Conservation (phyloP, 805 yeast genomes). For the Cyberlindnera lachancei region DNA sequence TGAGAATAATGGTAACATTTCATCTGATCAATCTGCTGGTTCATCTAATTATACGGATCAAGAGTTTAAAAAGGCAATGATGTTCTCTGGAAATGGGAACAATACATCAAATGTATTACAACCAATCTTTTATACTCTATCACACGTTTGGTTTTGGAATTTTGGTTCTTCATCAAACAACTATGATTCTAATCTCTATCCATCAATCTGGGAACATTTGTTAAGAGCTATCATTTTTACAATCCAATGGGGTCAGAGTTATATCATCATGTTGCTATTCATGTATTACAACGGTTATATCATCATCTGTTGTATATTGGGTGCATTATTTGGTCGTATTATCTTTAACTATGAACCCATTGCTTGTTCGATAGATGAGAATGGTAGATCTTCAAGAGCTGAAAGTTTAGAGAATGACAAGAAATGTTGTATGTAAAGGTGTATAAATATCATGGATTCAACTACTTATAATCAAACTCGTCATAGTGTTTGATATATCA, state of each 20-base stretch:
- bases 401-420: conserved; percentile 26
- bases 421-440: conserved; percentile 27
- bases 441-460: too few species aligned
- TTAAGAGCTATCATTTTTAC: conserved; percentile 43
- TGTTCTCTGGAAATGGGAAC: conserved; percentile 12
- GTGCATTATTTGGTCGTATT: conserved; percentile 52
- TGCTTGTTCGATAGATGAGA: too few species aligned
- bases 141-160: conserved; percentile 23
- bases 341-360: conserved; percentile 43
- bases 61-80: conserved; percentile 7
- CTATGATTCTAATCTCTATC: conserved; percentile 25
- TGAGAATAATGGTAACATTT: conserved; percentile 3
- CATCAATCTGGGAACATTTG: conserved; percentile 43
- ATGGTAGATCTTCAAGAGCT: conserved; percentile 13
- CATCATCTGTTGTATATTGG: conserved; percentile 53
- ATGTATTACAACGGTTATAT: conserved; percentile 72
- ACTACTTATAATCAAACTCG: too few species aligned
- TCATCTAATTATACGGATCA: conserved; percentile 4
- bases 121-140: conserved; percentile 21
- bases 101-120: conserved; percentile 9
- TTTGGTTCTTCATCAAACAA: conserved; percentile 1
- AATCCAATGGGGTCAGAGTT: conserved; percentile 56
- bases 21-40: background rate
- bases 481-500: too few species aligned
- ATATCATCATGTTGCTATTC: conserved; percentile 61